Evolutionary conservation across 805 yeast genomes (phyloP).

Genomic region (Lipomyces spencermartinsiae): DNA sequence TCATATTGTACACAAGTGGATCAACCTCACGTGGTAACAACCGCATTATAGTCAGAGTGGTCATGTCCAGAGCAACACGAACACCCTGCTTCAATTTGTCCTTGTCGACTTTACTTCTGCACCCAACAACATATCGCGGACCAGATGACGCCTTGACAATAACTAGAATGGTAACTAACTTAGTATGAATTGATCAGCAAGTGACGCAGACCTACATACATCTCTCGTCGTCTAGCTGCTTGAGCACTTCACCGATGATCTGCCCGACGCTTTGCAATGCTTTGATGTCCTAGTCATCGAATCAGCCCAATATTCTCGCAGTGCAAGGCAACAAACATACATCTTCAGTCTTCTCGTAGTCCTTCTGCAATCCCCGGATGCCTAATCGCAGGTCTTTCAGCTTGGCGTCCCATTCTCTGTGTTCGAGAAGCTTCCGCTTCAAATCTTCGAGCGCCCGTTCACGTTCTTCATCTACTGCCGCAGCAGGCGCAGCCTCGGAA

Average conservation of each 20-base stretch:
- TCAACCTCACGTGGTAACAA: conserved; percentile 97
- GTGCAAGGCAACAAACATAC: conserved; percentile 30
- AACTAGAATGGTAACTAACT: conserved; percentile 41
- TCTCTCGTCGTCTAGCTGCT: conserved; percentile 92
- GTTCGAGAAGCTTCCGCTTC: conserved; percentile 87
- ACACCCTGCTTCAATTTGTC: conserved; percentile 88
- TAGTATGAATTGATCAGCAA: not conserved
- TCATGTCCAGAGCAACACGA: conserved; percentile 95
- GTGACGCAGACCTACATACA: conserved; percentile 45
- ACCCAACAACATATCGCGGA: conserved; percentile 96
- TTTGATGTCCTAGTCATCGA: conserved; percentile 73
- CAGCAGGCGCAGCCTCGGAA: conserved; percentile 9
- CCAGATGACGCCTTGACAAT: conserved; percentile 97
- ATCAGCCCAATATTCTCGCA: conserved; percentile 7
- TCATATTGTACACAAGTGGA: conserved; percentile 97
- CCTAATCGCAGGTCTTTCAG: conserved; percentile 81
- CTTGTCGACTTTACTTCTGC: conserved; percentile 89
- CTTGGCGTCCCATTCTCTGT: conserved; percentile 91
- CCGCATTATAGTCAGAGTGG: conserved; percentile 96
- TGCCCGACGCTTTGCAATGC: conserved; percentile 98
- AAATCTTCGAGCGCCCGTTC: conserved; percentile 77
- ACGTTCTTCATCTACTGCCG: conserved; percentile 65
- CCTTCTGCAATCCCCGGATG: conserved; percentile 81
- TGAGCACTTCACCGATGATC: conserved; percentile 94
- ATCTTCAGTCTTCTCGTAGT: conserved; percentile 90